Conservation (phyloP, 192 early-diverging fungal species). For the Paraglomus brasilianum region DNA sequence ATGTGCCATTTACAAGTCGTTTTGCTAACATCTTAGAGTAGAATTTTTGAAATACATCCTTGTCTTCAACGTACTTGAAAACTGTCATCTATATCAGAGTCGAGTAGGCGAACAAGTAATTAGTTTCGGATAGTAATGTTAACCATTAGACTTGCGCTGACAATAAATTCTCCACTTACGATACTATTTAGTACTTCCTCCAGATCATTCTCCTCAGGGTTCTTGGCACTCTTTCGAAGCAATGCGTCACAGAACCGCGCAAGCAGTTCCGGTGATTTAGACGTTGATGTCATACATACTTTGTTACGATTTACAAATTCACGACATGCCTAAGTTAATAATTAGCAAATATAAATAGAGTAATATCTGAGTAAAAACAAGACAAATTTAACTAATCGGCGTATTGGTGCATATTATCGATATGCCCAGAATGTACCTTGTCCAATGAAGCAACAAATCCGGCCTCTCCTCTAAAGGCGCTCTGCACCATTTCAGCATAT, state of each 20-base stretch:
- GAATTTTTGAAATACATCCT: conserved; percentile 98
- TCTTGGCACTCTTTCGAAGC: conserved; percentile 80
- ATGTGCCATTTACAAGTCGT: conserved; percentile 86
- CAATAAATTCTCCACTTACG: conserved; percentile 44
- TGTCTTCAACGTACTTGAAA: conserved; percentile 95
- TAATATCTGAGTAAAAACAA: background rate
- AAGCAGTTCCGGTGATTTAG: conserved; percentile 83
- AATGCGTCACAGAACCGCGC: conserved; percentile 90
- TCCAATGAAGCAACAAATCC: conserved; percentile 90
- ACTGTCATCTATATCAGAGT: conserved; percentile 72
- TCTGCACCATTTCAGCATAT: conserved; percentile 76
- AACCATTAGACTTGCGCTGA: background rate
- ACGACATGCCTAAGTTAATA: conserved; percentile 57
- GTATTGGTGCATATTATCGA: too few species aligned
- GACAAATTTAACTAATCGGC: too few species aligned
- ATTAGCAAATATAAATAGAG: background rate
- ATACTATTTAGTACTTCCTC: conserved; percentile 73
- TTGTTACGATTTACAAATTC: conserved; percentile 92
- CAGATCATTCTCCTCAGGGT: conserved; percentile 68
- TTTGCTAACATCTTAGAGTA: conserved; percentile 92
- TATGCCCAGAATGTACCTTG: conserved; percentile 49
- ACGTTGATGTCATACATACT: conserved; percentile 67
- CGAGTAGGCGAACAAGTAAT: background rate
- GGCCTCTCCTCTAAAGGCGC: conserved; percentile 78
- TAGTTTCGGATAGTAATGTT: background rate